Percentiles rank a stretch among this genome's conserved stretches.
Conservation (phyloP, 495 filamentous ascomycete species). For the Annulohypoxylon stygium region DNA sequence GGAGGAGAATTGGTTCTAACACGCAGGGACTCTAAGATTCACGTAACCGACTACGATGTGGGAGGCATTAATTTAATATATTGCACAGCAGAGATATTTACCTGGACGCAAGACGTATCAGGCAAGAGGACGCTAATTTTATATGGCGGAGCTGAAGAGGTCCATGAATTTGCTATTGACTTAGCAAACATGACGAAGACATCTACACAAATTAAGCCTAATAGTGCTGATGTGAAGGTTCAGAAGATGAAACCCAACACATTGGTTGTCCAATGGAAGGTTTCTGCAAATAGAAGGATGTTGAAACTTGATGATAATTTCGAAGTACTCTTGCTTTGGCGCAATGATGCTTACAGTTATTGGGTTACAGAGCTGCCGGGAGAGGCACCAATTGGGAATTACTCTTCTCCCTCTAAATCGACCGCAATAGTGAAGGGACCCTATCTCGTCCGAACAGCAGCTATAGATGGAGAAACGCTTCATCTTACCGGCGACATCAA, state of each 20-base stretch:
- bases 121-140: slow-evolving; percentile 64
- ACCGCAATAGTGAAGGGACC: slow-evolving; percentile 75
- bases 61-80: slow-evolving; percentile 74
- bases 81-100: slow-evolving; percentile 81
- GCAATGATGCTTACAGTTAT: slow-evolving; percentile 78
- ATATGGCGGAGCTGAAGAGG: slow-evolving; percentile 76
- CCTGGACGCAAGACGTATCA: slow-evolving; percentile 54
- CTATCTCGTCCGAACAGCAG: slow-evolving; percentile 76
- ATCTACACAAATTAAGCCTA: slow-evolving; percentile 49
- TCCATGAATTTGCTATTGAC: slow-evolving; percentile 73
- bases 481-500: slow-evolving; percentile 78
- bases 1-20: slow-evolving; percentile 71
- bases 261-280: slow-evolving; percentile 50
- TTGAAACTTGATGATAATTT: slow-evolving; percentile 65
- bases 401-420: slow-evolving; percentile 41
- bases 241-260: slow-evolving; percentile 50
- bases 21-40: slow-evolving; percentile 79
- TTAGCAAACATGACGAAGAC: slow-evolving; percentile 17
- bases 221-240: slow-evolving; percentile 64
- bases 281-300: slow-evolving; percentile 47
- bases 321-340: slow-evolving; percentile 61
- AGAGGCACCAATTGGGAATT: slow-evolving; percentile 28
- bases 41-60: slow-evolving; percentile 79
- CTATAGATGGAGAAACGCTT: slow-evolving; percentile 63
- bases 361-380: slow-evolving; percentile 71